Evolutionary conservation across 2,329 filamentous ascomycete genomes (phyloP).

Genomic region (Hypoxylon sp.): DNA sequence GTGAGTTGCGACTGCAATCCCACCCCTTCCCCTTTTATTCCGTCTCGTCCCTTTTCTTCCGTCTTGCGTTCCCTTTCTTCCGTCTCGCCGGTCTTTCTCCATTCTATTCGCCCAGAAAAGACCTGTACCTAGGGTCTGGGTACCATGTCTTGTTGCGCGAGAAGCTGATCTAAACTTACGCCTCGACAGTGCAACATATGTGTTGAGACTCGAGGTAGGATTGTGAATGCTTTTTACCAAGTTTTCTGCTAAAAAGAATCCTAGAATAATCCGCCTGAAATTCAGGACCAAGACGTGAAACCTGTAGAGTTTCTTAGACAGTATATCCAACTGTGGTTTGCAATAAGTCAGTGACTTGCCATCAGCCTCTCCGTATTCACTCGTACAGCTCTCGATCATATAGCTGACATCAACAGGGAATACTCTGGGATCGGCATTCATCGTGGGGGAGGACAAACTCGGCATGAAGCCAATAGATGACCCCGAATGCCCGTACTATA

Average conservation of each 20-base stretch:
- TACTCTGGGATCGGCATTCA: conserved; percentile 58
- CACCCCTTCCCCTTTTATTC: not conserved
- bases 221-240: not conserved
- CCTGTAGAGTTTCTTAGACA: conserved; percentile 53
- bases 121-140: not conserved
- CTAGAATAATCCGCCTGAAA: conserved; percentile 19
- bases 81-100: not conserved
- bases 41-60: not conserved
- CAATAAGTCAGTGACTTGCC: conserved; percentile 55
- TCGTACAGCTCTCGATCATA: not conserved
- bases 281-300: conserved; percentile 43
- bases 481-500: conserved; percentile 54
- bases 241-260: conserved; percentile 12
- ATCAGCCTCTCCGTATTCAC: not conserved
- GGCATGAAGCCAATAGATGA: conserved; percentile 55
- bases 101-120: not conserved
- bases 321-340: conserved; percentile 61
- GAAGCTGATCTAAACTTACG: conserved; percentile 13
- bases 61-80: conserved; percentile 2
- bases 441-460: conserved; percentile 56
- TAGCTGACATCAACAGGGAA: conserved; percentile 53
- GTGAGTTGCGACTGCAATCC: conserved; percentile 42
- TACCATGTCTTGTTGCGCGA: not conserved
- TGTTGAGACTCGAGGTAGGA: conserved; percentile 15
- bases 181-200: conserved; percentile 20